Evolutionary conservation across 768 basidiomycete species (phyloP), one percentile per base, ranked within the genome.

Genomic region (Solioccasus polychromus): DNA sequence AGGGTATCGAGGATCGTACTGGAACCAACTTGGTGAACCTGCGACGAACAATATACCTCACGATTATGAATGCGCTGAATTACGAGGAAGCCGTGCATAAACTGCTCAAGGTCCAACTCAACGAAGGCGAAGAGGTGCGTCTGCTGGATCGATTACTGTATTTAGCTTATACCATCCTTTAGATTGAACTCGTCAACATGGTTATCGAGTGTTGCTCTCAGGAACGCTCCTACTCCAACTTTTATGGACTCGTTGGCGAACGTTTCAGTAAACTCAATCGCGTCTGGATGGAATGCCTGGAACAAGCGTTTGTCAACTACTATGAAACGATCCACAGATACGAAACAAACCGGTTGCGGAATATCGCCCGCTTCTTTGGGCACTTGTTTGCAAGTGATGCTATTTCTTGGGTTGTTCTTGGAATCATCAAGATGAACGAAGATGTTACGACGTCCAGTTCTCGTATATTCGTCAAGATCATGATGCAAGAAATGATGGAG

Each of bases 51-150:
- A 98, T 99, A 63, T 99, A 99, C 64, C 70, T 99, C 52, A 96
- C 96, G 0, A 95, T 98, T 73, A 98, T 98, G 95, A 97, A 97
- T 61, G 92, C 93, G 35, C 76, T 97, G 47, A 93, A 91, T 66
- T 96, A 92, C 63, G 96, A 99, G 67, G 96, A 99, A 82, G 95
- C 95, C 0, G 94, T 97, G 0, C 96, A 99, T 69, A 99, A 99
- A 63, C 69, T 99, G 23, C 79, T 98, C 61, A 97, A 95, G 67
- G 81, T 99, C 19, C 87, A 95, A 55, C 71, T 98, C 12, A 73
- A 81, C 43, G 92, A 94, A 61, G 96, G 95, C 1, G 83, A 96
- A 67, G 96, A 99, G 83, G 94, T 95, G 60, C 44, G 72, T 67
- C 39, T 14, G 2, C 22, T 17, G 42, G n/a, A 32, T 35, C 11